Evolutionary conservation across 805 yeast genomes (phyloP).

Genomic region (Metschnikowia shivogae): DNA sequence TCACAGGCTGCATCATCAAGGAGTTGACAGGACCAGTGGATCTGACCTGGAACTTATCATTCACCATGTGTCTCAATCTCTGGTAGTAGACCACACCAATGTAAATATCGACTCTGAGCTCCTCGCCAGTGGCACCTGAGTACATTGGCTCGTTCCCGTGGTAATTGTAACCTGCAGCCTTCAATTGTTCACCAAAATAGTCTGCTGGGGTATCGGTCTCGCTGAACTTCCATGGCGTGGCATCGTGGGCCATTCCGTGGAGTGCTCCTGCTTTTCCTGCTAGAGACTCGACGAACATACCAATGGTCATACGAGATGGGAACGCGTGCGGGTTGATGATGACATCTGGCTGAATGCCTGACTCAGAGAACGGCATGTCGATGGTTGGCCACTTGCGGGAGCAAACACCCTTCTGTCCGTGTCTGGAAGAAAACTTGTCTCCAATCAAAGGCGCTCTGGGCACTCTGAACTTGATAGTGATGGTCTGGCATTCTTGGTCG

Average conservation of each 20-base stretch:
- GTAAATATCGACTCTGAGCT: slow-evolving; percentile 91
- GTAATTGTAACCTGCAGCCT: slow-evolving; percentile 86
- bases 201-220: slow-evolving; percentile 96
- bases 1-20: slow-evolving; percentile 98
- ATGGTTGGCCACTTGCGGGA: slow-evolving; percentile 96
- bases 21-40: slow-evolving; percentile 98
- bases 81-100: slow-evolving; percentile 97
- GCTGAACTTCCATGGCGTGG: slow-evolving; percentile 92
- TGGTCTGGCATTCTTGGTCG: slow-evolving; percentile 73
- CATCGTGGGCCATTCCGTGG: slow-evolving; percentile 96
- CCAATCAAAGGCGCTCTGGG: slow-evolving; percentile 94
- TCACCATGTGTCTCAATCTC: slow-evolving; percentile 98
- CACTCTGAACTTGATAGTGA: slow-evolving; percentile 85
- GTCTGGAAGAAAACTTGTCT: slow-evolving; percentile 96
- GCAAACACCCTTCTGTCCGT: slow-evolving; percentile 98
- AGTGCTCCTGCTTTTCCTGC: slow-evolving; percentile 99
- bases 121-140: slow-evolving; percentile 98
- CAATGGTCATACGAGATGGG: slow-evolving; percentile 99
- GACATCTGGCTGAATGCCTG: slow-evolving; percentile 96
- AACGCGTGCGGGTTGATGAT: slow-evolving; percentile 98
- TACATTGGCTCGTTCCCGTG: slow-evolving; percentile 99
- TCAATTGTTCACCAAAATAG: slow-evolving; percentile 90
- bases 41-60: slow-evolving; percentile 98
- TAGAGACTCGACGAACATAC: slow-evolving; percentile 96
- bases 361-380: slow-evolving; percentile 95